Percentiles rank a stretch among this genome's conserved stretches.
Conservation (phyloP, 164 flowering plant genomes). For the Chimonanthus praecox region DNA sequence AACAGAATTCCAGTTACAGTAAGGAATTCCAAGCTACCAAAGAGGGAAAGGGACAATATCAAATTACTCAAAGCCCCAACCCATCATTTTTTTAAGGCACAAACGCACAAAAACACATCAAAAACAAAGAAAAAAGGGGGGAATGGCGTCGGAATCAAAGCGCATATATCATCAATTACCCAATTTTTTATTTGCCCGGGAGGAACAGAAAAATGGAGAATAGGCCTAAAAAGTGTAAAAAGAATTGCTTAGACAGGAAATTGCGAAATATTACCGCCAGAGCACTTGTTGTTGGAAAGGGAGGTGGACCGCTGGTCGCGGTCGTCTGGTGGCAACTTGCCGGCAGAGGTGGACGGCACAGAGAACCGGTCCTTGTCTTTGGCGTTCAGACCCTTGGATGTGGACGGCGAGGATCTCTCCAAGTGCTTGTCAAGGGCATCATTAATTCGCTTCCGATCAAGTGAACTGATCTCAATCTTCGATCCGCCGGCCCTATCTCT, state of each 20-base stretch:
- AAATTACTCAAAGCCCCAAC: too few species aligned
- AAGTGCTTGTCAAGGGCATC: constrained; percentile 68
- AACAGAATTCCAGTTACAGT: too few species aligned
- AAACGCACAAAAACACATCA: background rate
- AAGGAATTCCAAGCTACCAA: too few species aligned
- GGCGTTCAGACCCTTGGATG: constrained; percentile 42
- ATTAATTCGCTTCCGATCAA: constrained; percentile 70
- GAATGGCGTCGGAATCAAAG: too few species aligned
- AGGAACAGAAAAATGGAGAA: background rate
- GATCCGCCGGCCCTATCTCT: constrained; percentile 35
- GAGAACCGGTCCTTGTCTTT: constrained; percentile 37
- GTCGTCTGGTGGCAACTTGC: constrained; percentile 27
- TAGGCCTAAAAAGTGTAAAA: background rate
- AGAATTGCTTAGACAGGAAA: background rate
- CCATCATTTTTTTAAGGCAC: background rate
- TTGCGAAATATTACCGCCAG: constrained; percentile 33
- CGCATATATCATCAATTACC: too few species aligned
- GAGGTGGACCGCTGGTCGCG: constrained; percentile 36
- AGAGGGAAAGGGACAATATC: too few species aligned
- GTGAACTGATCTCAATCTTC: constrained; percentile 18
- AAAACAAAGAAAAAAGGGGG: background rate
- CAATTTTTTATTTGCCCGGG: too few species aligned
- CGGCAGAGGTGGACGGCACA: constrained; percentile 28
- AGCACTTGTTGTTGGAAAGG: constrained; percentile 38
- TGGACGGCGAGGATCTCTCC: constrained; percentile 72